Percentiles rank a stretch among this genome's conserved stretches.
These are phyloP conservation scores for Multifurca ochricompacta DNA, from an alignment of 768 basidiomycete species.

Conservation along the genomic window DNA sequence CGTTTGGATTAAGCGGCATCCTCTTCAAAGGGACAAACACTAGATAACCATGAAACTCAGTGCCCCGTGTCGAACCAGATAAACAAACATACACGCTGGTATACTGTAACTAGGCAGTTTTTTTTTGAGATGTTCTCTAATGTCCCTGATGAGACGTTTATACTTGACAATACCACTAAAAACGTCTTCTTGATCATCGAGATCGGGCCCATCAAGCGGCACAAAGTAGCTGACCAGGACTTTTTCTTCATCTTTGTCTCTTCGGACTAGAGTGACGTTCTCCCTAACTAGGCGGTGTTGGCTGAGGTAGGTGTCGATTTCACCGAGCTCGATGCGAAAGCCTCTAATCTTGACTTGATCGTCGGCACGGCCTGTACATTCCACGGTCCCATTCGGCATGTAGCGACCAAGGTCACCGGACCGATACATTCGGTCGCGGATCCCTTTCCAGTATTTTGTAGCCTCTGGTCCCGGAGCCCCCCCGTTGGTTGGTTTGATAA, in stretches of 20 bases:
- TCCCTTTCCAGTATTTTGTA: conserved; percentile 86
- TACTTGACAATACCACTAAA: conserved; percentile 78
- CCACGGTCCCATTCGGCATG: conserved; percentile 83
- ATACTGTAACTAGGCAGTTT: conserved; percentile 94
- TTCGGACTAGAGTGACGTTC: conserved; percentile 92
- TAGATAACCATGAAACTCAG: conserved; percentile 26
- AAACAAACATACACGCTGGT: conserved; percentile 60
- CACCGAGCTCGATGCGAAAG: conserved; percentile 96
- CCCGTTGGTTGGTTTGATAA: conserved; percentile 49
- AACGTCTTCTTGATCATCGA: conserved; percentile 54
- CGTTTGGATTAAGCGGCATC: conserved; percentile 98
- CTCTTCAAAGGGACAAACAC: conserved; percentile 92
- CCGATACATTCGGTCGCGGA: conserved; percentile 95
- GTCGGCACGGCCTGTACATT: conserved; percentile 95
- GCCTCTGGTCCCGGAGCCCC: conserved; percentile 57
- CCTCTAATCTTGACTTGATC: conserved; percentile 99
- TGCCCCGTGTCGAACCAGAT: conserved; percentile 4
- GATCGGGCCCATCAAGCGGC: conserved; percentile 59
- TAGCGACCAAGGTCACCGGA: conserved; percentile 97
- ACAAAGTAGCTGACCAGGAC: conserved; percentile 97
- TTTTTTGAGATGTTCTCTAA: conserved; percentile 92
- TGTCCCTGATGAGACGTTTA: conserved; percentile 82
- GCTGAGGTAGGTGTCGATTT: conserved; percentile 94
- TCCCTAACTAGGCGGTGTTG: conserved; percentile 92
- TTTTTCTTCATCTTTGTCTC: conserved; percentile 99